Conservation (phyloP, 1,139 yeast species). For the Hanseniaspora uvarum region DNA sequence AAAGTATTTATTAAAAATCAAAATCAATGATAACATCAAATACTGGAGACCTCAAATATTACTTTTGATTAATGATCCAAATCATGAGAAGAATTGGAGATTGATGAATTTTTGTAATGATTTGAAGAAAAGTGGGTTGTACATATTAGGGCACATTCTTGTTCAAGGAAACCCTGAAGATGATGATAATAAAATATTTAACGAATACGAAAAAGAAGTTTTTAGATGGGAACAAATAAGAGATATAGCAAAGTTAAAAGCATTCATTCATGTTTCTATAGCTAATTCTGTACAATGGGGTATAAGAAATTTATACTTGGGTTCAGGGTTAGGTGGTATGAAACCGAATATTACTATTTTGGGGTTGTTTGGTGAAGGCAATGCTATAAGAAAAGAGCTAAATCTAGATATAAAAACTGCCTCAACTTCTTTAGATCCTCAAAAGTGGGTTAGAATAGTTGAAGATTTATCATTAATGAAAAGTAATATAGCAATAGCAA, state of each 20-base stretch:
- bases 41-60: conserved; percentile 96
- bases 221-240: conserved; percentile 76
- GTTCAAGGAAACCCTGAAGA: conserved; percentile 25
- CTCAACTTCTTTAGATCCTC: conserved; percentile 58
- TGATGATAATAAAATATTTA: conserved; percentile 37
- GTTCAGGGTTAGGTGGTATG: conserved; percentile 96
- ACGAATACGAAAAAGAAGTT: conserved; percentile 60
- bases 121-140: conserved; percentile 86
- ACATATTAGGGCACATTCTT: conserved; percentile 78
- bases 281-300: conserved; percentile 93
- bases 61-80: conserved; percentile 76
- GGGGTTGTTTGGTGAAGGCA: conserved; percentile 58
- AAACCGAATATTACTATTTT: conserved; percentile 86
- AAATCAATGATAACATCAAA: conserved; percentile 84
- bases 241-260: conserved; percentile 68
- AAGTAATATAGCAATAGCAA: conserved; percentile 87
- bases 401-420: conserved; percentile 77
- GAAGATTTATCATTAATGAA: conserved; percentile 90
- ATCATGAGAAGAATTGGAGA: conserved; percentile 64
- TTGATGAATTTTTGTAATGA: conserved; percentile 89
- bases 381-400: conserved; percentile 31
- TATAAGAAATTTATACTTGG: conserved; percentile 79
- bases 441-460: conserved; percentile 83
- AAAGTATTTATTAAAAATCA: conserved; percentile 60
- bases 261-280: conserved; percentile 83